Conservation (phyloP, 1,139 yeast species). For the Suhomyces bolitotheri region DNA sequence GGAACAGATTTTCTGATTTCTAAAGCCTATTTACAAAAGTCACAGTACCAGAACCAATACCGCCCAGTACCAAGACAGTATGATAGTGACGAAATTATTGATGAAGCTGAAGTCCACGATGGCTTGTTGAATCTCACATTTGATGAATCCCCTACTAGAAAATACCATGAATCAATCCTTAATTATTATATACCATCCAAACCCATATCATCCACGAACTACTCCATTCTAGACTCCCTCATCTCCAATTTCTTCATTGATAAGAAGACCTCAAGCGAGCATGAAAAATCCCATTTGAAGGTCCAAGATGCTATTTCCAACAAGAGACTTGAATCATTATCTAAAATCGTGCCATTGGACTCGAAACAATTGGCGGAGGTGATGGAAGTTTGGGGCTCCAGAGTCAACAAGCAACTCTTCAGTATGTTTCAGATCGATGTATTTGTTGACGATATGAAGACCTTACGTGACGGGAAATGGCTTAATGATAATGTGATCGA, state of each 20-base stretch:
- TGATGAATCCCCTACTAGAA: constrained; percentile 7
- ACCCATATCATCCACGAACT: constrained; percentile 13
- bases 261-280: constrained; percentile 12
- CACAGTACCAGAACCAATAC: constrained; percentile 17
- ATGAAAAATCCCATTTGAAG: constrained; percentile 11
- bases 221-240: constrained; percentile 16
- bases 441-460: constrained; percentile 62
- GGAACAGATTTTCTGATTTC: constrained; percentile 18
- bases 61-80: constrained; percentile 3
- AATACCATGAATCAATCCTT: constrained; percentile 15
- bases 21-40: constrained; percentile 10
- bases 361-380: constrained; percentile 23
- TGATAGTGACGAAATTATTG: background rate
- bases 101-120: constrained; percentile 3
- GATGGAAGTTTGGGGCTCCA: constrained; percentile 25
- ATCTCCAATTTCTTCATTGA: constrained; percentile 17
- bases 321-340: constrained; percentile 10
- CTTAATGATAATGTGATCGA: constrained; percentile 90
- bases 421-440: constrained; percentile 56
- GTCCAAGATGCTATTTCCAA: constrained; percentile 11
- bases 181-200: constrained; percentile 14
- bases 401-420: constrained; percentile 21
- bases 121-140: constrained; percentile 6
- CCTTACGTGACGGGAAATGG: constrained; percentile 76
- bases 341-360: constrained; percentile 13